phyloP scores from a whole-genome alignment of 129 eudicot species.

The Centaurea solstitialis region DNA sequence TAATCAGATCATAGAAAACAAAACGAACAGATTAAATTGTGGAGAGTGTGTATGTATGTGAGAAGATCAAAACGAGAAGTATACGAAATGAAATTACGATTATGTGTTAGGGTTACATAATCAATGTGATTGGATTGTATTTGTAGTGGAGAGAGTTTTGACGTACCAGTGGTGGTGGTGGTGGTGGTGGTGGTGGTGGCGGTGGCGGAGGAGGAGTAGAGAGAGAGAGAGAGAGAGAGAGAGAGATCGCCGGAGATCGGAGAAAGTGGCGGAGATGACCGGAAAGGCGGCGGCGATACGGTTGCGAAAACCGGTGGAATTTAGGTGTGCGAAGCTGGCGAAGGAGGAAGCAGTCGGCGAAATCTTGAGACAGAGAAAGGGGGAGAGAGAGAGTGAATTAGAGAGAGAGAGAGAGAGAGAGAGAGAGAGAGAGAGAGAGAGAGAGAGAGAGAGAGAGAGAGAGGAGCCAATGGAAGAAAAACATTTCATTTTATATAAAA shows the following conservation, averaged over 20 bases:
- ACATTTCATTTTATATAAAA: background rate
- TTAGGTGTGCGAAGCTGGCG: slow-evolving; percentile 2
- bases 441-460: background rate
- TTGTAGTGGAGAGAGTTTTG: background rate
- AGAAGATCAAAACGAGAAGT: background rate
- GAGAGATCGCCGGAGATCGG: slow-evolving; percentile 37
- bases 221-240: slow-evolving; percentile 17
- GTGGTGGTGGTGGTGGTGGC: too few relatives aligned
- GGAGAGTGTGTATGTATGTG: background rate
- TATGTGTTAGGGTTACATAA: slow-evolving; percentile 31
- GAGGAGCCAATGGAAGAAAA: background rate
- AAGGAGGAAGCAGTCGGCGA: slow-evolving; percentile 6
- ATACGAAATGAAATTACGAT: background rate
- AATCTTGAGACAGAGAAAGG: slow-evolving; percentile 13
- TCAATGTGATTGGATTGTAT: slow-evolving; percentile 5
- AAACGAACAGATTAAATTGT: background rate
- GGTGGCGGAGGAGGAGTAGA: slow-evolving; percentile 23
- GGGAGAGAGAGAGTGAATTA: background rate
- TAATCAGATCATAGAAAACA: background rate
- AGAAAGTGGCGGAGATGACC: slow-evolving; percentile 10
- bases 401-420: background rate
- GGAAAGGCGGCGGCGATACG: slow-evolving; percentile 11
- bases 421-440: background rate
- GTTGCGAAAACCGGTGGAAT: background rate
- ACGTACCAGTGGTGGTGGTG: slow-evolving; percentile 43